Conservation (phyloP, 768 basidiomycete species). For the Pleurotus tuber-regium region DNA sequence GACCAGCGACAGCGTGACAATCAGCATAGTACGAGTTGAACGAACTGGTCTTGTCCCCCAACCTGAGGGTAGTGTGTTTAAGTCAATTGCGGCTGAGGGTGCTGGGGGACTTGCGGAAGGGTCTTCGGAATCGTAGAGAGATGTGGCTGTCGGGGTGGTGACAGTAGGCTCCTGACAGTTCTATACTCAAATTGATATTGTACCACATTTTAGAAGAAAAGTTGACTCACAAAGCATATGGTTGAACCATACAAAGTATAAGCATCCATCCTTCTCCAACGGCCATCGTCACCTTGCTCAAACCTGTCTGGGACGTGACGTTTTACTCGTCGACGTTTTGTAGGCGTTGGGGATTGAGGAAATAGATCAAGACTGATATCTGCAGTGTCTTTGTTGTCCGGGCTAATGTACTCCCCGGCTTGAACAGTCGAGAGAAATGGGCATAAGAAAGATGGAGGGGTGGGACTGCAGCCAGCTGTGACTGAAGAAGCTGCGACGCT, state of each 20-base stretch:
- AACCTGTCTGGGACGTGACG: conserved; percentile 53
- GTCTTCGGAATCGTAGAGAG: conserved; percentile 16
- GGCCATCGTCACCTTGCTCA: conserved; percentile 46
- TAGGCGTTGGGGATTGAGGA: conserved; percentile 15
- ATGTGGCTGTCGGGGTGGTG: conserved; percentile 25
- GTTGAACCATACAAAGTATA: conserved; percentile 76
- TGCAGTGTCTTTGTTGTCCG: conserved; percentile 3
- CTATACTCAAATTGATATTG: neutral
- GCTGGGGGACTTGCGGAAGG: conserved; percentile 19
- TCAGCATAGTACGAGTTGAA: conserved; percentile 35
- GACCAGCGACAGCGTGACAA: conserved; percentile 57
- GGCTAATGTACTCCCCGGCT: conserved; percentile 12
- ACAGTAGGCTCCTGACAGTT: conserved; percentile 27
- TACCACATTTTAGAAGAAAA: neutral
- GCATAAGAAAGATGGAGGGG: conserved; percentile 62
- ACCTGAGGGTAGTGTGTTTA: conserved; percentile 48
- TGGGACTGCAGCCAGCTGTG: conserved; percentile 45
- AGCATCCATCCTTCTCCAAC: conserved; percentile 51
- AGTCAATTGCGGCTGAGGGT: conserved; percentile 22
- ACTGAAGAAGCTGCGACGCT: conserved; percentile 49
- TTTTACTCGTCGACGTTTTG: conserved; percentile 11
- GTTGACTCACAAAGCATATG: conserved; percentile 48
- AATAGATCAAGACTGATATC: conserved; percentile 9
- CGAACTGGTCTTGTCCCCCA: conserved; percentile 36
- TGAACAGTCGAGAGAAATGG: conserved; percentile 37